Conservation (phyloP, 306 rosid species). For the Pterocarpus santalinus region DNA sequence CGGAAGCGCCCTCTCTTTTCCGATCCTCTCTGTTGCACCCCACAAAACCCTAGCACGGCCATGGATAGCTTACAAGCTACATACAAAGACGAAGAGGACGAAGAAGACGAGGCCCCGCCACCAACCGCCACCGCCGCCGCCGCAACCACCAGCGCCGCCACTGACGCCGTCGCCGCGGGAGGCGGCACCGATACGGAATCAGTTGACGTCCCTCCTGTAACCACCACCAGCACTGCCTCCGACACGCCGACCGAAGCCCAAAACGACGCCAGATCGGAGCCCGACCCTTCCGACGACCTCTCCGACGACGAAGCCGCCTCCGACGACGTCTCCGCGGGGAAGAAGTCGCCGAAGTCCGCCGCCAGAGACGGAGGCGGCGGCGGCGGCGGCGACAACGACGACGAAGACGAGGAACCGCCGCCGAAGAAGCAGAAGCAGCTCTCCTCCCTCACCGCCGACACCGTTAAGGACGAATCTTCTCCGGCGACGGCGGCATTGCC, state of each 20-base stretch:
- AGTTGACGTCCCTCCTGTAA: conserved; percentile 32
- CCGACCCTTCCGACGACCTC: conserved; percentile 74
- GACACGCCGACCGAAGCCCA: conserved; percentile 61
- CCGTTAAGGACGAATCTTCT: conserved; percentile 49
- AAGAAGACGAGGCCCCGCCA: conserved; percentile 59
- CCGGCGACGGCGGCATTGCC: conserved; percentile 5
- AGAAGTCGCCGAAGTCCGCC: conserved; percentile 63
- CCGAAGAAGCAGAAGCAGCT: conserved; percentile 88
- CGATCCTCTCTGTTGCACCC: not conserved
- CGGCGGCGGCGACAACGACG: conserved; percentile 65
- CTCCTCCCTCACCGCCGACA: conserved; percentile 64
- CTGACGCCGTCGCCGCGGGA: not conserved
- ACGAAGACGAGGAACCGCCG: conserved; percentile 72
- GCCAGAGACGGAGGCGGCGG: conserved; percentile 9
- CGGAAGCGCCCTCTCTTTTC: conserved; percentile 22
- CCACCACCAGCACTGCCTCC: conserved; percentile 48
- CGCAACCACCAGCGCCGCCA: not conserved
- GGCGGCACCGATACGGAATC: conserved; percentile 47
- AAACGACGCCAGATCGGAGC: conserved; percentile 61
- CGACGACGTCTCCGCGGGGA: conserved; percentile 55
- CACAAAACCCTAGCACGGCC: conserved; percentile 19
- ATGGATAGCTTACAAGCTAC: conserved; percentile 83
- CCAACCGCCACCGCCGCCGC: not conserved
- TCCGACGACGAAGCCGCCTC: conserved; percentile 70
- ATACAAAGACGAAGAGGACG: conserved; percentile 86